These are phyloP conservation scores for Parvularia atlantis DNA, from an alignment of 78 protist species.

Conservation along the genomic window DNA sequence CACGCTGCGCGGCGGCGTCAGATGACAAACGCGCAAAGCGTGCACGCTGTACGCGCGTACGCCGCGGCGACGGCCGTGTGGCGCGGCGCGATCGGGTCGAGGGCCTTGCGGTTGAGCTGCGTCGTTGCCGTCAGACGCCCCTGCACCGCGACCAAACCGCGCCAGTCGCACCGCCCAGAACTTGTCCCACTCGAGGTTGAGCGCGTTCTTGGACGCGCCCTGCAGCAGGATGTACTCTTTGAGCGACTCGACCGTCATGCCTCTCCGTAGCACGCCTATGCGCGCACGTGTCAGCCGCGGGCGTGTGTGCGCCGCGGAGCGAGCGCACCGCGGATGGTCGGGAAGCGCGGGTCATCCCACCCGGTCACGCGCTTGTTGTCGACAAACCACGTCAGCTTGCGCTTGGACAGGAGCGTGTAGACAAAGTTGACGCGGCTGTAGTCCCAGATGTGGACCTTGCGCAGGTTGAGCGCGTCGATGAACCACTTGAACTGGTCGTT, in stretches of 20 bases:
- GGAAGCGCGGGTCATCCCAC: constrained; percentile 98
- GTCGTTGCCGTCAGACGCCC: no score
- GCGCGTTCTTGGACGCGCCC: constrained; percentile 46
- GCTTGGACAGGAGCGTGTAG: constrained; percentile 86
- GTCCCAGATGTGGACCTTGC: constrained; percentile 42
- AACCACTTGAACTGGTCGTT: constrained; percentile 80
- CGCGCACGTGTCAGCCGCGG: background rate
- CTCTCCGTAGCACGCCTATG: constrained; percentile 66
- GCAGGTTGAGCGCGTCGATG: constrained; percentile 43
- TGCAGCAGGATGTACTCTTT: constrained; percentile 60
- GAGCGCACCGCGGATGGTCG: constrained; percentile 85
- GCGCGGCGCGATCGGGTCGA: no score
- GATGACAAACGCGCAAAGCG: constrained; percentile 11
- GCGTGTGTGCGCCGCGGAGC: no score
- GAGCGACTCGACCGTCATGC: constrained; percentile 75
- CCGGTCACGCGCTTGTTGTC: constrained; percentile 75
- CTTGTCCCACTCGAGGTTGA: constrained; percentile 55
- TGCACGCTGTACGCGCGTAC: constrained; percentile 12
- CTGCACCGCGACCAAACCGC: no score
- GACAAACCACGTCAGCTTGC: constrained; percentile 83
- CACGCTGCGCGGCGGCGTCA: constrained; percentile 3
- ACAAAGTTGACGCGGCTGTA: constrained; percentile 73
- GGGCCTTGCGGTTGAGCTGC: constrained; percentile 59
- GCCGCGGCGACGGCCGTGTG: constrained; percentile 21
- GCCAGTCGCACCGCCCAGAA: constrained; percentile 79